These are phyloP conservation scores for Pyrenophora graminea DNA, from an alignment of 2,329 filamentous ascomycete species.

Conservation along the genomic window DNA sequence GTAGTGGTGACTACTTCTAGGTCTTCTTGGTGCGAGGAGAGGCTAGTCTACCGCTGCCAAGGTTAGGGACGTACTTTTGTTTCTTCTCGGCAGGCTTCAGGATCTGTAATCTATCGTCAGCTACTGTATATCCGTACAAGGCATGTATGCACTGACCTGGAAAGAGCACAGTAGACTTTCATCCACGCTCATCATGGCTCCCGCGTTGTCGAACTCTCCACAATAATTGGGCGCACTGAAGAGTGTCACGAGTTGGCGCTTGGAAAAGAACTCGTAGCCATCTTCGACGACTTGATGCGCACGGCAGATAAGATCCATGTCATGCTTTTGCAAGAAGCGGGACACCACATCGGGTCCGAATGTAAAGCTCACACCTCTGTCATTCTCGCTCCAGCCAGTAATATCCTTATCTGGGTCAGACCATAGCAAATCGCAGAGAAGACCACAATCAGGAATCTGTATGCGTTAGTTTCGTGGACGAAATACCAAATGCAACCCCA, in stretches of 20 bases:
- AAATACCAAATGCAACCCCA: neutral
- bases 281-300: slow-evolving; percentile 99
- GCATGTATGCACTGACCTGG: slow-evolving; percentile 66
- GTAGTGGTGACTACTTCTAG: slow-evolving; percentile 59
- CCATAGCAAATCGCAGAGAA: slow-evolving; percentile 97
- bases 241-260: slow-evolving; percentile 93
- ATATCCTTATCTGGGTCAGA: slow-evolving; percentile 99
- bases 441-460: slow-evolving; percentile 95
- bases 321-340: slow-evolving; percentile 96
- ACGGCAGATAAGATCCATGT: slow-evolving; percentile 99
- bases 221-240: slow-evolving; percentile 99
- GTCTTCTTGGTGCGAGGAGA: slow-evolving; percentile 72
- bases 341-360: slow-evolving; percentile 98
- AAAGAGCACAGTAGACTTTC: slow-evolving; percentile 98
- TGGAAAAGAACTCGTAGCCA: slow-evolving; percentile 99
- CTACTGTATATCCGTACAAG: neutral
- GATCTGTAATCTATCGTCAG: slow-evolving; percentile 63
- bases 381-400: slow-evolving; percentile 98
- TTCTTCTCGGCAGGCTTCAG: slow-evolving; percentile 99
- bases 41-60: slow-evolving; percentile 70
- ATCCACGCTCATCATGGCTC: slow-evolving; percentile 99
- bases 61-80: slow-evolving; percentile 95
- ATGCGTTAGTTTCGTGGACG: slow-evolving; percentile 45
- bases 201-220: slow-evolving; percentile 98
- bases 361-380: slow-evolving; percentile 97